Evolutionary conservation across 306 rosid species (phyloP).

Genomic region (Trifolium subterraneum): DNA sequence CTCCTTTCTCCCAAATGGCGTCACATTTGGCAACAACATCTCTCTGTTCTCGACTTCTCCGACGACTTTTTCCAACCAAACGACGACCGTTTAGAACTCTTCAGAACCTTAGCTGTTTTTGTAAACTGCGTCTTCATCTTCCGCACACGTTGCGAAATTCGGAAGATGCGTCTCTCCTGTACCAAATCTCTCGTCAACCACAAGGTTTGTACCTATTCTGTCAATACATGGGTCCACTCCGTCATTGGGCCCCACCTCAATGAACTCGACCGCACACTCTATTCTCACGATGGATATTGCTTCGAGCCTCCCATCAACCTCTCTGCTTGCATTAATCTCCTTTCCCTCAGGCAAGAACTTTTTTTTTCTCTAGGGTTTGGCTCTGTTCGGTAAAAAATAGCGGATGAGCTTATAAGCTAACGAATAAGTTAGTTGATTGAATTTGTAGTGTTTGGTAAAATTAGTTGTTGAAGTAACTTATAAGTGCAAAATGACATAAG

Average conservation of each 20-base stretch:
- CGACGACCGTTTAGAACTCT: neutral
- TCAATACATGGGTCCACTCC: neutral
- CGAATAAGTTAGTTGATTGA: too few relatives aligned
- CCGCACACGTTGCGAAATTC: neutral
- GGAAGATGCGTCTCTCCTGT: neutral
- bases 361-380: too few relatives aligned
- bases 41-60: neutral
- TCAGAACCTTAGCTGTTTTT: neutral
- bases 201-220: neutral
- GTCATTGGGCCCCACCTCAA: neutral
- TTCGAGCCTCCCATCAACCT: too few relatives aligned
- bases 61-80: neutral
- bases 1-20: slow-evolving; percentile 1
- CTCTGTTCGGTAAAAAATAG: too few relatives aligned
- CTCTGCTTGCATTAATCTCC: too few relatives aligned
- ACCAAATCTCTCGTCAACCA: neutral
- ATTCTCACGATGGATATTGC: too few relatives aligned
- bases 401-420: too few relatives aligned
- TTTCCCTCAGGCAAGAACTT: too few relatives aligned
- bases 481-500: too few relatives aligned
- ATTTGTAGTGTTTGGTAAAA: too few relatives aligned
- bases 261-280: neutral
- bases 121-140: neutral
- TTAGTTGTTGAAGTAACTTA: too few relatives aligned
- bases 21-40: neutral